Conservation (phyloP, 2,329 filamentous ascomycete genomes). For the Spiromastix sp. region DNA sequence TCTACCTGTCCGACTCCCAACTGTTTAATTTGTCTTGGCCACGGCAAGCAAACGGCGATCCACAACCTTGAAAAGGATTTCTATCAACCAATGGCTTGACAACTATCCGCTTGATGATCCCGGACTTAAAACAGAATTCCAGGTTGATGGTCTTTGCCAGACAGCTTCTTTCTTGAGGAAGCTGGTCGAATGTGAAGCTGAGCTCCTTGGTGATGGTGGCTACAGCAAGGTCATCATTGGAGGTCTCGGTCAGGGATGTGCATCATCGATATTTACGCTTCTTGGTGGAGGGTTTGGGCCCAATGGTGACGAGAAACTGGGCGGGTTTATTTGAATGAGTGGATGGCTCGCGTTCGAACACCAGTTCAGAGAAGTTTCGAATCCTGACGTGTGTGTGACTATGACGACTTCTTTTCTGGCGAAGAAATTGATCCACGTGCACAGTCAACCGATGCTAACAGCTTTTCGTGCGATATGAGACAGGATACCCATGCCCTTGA, state of each 20-base stretch:
- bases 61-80: constrained; percentile 30
- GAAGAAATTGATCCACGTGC: background rate
- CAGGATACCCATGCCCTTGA: constrained; percentile 11
- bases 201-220: constrained; percentile 16
- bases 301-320: constrained; percentile 16
- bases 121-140: constrained; percentile 30
- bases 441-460: too few species aligned
- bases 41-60: constrained; percentile 38
- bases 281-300: constrained; percentile 26
- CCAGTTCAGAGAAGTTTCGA: constrained; percentile 1
- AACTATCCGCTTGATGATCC: constrained; percentile 33
- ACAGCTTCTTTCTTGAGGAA: constrained; percentile 26
- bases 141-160: constrained; percentile 37
- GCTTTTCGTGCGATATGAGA: too few species aligned
- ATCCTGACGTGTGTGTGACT: too few species aligned
- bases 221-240: constrained; percentile 38
- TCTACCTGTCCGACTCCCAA: constrained; percentile 13
- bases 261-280: constrained; percentile 34
- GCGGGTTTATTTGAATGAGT: constrained; percentile 39
- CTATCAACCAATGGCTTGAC: constrained; percentile 45
- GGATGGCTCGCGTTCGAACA: constrained; percentile 35
- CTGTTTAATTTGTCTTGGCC: constrained; percentile 42
- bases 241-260: constrained; percentile 46
- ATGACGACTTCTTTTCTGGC: too few species aligned
- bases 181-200: constrained; percentile 26